phyloP scores from a whole-genome alignment of 116 monocot genomes.

The Posidonia oceanica region DNA sequence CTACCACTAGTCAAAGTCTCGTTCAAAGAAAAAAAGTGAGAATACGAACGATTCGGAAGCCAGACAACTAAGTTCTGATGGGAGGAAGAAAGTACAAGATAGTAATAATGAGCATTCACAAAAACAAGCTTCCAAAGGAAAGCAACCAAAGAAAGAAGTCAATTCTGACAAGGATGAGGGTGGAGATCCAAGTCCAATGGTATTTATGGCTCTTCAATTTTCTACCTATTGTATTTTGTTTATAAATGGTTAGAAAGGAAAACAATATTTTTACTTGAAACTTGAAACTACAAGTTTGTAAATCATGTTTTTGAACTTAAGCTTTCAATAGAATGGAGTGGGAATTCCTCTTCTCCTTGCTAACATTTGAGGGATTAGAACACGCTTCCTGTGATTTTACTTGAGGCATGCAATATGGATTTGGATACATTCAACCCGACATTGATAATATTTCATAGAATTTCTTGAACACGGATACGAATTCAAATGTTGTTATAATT shows the following conservation, averaged over 20 bases:
- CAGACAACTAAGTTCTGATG: not conserved
- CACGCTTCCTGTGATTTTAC: too few species aligned
- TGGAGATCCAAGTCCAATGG: not conserved
- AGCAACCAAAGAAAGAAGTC: not conserved
- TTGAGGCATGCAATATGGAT: too few species aligned
- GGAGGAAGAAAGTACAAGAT: not conserved
- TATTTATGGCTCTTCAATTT: not conserved
- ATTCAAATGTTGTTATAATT: too few species aligned
- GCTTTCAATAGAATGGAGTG: too few species aligned
- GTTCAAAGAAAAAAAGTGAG: not conserved
- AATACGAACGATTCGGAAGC: not conserved
- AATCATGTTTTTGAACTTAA: too few species aligned
- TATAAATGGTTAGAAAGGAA: not conserved
- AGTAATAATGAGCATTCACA: not conserved
- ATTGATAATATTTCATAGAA: too few species aligned
- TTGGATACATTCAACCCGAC: too few species aligned
- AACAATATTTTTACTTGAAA: not conserved
- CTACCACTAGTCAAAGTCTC: constrained; percentile 1
- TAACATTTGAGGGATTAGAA: too few species aligned
- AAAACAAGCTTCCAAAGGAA: not conserved
- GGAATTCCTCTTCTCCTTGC: too few species aligned
- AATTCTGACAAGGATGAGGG: not conserved
- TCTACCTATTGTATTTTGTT: not conserved
- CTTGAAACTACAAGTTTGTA: too few species aligned
- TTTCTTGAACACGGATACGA: too few species aligned